These are phyloP conservation scores for Lagerstroemia speciosa DNA, from an alignment of 345 rosid species.

Conservation along the genomic window DNA sequence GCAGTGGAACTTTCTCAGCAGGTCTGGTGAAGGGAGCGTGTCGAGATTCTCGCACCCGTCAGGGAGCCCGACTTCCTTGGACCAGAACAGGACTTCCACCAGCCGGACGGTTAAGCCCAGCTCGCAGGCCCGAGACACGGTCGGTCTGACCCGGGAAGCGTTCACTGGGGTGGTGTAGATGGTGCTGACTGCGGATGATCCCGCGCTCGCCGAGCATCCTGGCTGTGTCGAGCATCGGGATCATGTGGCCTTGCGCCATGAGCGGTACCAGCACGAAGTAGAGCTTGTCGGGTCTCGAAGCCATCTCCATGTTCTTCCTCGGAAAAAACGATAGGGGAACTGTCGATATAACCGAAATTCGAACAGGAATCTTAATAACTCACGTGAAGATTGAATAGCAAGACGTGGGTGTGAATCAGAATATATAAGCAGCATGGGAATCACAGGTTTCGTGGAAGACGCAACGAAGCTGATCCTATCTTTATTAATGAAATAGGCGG, in stretches of 20 bases:
- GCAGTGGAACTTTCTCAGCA: conserved; percentile 40
- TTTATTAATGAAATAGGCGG: no score
- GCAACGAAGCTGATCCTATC: no score
- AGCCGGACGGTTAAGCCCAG: conserved; percentile 30
- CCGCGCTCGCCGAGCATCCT: conserved; percentile 45
- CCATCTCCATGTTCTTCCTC: neutral
- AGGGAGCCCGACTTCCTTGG: conserved; percentile 60
- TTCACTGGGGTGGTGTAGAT: conserved; percentile 63
- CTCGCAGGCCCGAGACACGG: conserved; percentile 24
- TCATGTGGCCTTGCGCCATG: conserved; percentile 78
- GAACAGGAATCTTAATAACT: no score
- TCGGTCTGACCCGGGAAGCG: conserved; percentile 39
- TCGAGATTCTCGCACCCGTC: conserved; percentile 68
- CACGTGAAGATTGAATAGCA: no score
- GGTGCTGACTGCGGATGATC: conserved; percentile 34
- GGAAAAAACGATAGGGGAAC: neutral
- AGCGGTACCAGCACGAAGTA: conserved; percentile 69
- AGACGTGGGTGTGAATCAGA: no score
- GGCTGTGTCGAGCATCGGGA: conserved; percentile 70
- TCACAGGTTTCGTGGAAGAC: no score
- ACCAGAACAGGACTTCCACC: conserved; percentile 39
- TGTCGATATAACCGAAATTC: no score
- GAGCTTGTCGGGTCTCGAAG: conserved; percentile 17
- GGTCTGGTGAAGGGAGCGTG: conserved; percentile 41
- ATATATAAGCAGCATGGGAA: no score